A percentile compares a stretch with the other conserved stretches of the same genome.
phyloP scores from a whole-genome alignment of 2,329 filamentous ascomycete species.

The Endocalyx cinctus region DNA sequence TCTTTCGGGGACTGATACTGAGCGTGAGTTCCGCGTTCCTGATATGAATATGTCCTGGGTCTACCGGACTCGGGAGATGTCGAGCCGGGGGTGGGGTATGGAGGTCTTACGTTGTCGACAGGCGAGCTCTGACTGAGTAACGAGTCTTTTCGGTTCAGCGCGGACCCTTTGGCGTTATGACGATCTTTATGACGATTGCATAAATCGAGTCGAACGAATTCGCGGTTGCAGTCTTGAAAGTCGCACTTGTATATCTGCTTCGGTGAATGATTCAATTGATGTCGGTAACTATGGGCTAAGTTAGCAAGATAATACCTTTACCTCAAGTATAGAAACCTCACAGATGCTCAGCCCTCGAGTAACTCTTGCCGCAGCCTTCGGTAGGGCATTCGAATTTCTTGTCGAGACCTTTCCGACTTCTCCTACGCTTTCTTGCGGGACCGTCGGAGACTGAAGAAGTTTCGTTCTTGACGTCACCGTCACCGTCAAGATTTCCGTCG shows the following conservation, averaged over 20 bases:
- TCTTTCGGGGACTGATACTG: slow-evolving; percentile 45
- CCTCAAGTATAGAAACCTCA: no score
- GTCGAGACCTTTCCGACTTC: slow-evolving; percentile 73
- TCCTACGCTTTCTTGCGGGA: slow-evolving; percentile 55
- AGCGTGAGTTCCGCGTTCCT: slow-evolving; percentile 34
- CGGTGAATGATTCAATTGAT: slow-evolving; percentile 92
- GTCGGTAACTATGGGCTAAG: slow-evolving; percentile 76
- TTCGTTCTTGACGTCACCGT: slow-evolving; percentile 36
- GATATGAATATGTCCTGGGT: slow-evolving; percentile 36
- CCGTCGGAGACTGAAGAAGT: slow-evolving; percentile 51
- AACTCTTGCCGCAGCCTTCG: slow-evolving; percentile 89
- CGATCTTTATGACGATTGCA: slow-evolving; percentile 80
- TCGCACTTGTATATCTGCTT: slow-evolving; percentile 95
- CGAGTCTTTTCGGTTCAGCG: slow-evolving; percentile 69
- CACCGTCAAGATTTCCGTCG: slow-evolving; percentile 35
- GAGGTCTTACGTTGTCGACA: slow-evolving; percentile 34
- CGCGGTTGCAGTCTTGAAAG: slow-evolving; percentile 82
- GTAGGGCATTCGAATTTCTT: slow-evolving; percentile 82
- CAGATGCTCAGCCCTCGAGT: slow-evolving; percentile 92
- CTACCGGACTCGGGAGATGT: slow-evolving; percentile 45
- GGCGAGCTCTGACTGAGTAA: slow-evolving; percentile 50
- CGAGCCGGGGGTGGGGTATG: slow-evolving; percentile 37
- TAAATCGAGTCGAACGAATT: slow-evolving; percentile 90
- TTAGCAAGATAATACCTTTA: no score
- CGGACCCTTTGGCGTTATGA: slow-evolving; percentile 74